A percentile compares a stretch with the other conserved stretches of the same genome.
phyloP scores from a whole-genome alignment of 805 yeast species.

The Saccharomycopsis amapae region DNA sequence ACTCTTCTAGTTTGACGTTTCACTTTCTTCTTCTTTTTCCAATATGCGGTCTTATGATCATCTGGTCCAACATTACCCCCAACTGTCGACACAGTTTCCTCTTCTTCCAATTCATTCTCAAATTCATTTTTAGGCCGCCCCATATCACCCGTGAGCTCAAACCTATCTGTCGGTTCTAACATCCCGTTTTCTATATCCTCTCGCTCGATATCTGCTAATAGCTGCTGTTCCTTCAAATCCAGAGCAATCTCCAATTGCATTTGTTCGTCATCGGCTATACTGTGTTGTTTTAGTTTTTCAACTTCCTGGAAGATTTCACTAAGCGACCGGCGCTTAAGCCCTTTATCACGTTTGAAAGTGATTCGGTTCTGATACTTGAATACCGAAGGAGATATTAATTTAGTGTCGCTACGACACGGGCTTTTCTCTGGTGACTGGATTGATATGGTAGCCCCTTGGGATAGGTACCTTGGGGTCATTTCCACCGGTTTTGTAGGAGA shows the following conservation, averaged over 20 bases:
- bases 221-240: conserved; percentile 10
- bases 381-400: conserved; percentile 6
- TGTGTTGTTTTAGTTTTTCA: conserved; percentile 9
- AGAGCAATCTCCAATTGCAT: conserved; percentile 10
- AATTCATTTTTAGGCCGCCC: conserved; percentile 17
- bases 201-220: background rate
- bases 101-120: conserved; percentile 13
- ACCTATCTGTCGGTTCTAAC: conserved; percentile 7
- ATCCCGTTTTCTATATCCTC: conserved; percentile 2
- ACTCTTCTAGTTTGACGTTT: conserved; percentile 20
- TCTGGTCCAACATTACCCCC: background rate
- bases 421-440: background rate
- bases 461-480: conserved; percentile 12
- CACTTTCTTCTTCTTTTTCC: conserved; percentile 14
- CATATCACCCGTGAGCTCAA: conserved; percentile 18
- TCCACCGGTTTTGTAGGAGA: background rate
- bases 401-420: background rate
- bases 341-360: background rate
- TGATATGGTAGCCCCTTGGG: conserved; percentile 7
- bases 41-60: conserved; percentile 8
- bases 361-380: background rate
- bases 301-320: conserved; percentile 15
- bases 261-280: conserved; percentile 2
- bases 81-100: background rate
- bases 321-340: conserved; percentile 5